These are phyloP conservation scores for Alternaria ventricosa DNA, from an alignment of 2,329 filamentous ascomycete species.

Conservation along the genomic window DNA sequence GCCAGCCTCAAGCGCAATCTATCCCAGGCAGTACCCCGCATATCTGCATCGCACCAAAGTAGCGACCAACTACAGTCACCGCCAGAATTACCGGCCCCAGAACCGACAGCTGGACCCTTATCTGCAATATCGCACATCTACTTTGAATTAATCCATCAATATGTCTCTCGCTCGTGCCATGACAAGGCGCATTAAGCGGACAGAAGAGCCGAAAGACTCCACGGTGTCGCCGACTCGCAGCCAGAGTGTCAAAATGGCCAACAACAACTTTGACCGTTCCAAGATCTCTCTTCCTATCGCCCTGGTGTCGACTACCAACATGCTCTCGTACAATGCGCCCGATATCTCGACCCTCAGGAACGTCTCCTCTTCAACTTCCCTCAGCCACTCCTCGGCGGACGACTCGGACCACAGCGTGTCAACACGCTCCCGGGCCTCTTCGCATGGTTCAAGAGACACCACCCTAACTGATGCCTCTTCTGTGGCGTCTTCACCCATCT, in stretches of 20 bases:
- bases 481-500: constrained; percentile 55
- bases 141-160: constrained; percentile 42
- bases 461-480: constrained; percentile 69
- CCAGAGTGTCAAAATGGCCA: constrained; percentile 55
- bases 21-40: constrained; percentile 47
- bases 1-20: constrained; percentile 37
- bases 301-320: constrained; percentile 92
- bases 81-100: constrained; percentile 41
- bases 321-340: constrained; percentile 92
- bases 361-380: constrained; percentile 59
- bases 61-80: constrained; percentile 33
- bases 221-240: constrained; percentile 46
- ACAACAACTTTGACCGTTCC: constrained; percentile 61
- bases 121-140: constrained; percentile 35
- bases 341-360: constrained; percentile 65
- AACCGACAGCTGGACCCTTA: constrained; percentile 32
- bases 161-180: constrained; percentile 74
- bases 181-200: constrained; percentile 69
- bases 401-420: constrained; percentile 71
- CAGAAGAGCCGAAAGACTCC: constrained; percentile 43
- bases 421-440: constrained; percentile 53
- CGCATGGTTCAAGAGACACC: constrained; percentile 65
- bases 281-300: constrained; percentile 89
- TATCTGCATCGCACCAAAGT: constrained; percentile 30
- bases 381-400: constrained; percentile 66